These are phyloP conservation scores for Zymoseptoria pseudotritici DNA, from an alignment of 2,329 filamentous ascomycete genomes.

Conservation along the genomic window DNA sequence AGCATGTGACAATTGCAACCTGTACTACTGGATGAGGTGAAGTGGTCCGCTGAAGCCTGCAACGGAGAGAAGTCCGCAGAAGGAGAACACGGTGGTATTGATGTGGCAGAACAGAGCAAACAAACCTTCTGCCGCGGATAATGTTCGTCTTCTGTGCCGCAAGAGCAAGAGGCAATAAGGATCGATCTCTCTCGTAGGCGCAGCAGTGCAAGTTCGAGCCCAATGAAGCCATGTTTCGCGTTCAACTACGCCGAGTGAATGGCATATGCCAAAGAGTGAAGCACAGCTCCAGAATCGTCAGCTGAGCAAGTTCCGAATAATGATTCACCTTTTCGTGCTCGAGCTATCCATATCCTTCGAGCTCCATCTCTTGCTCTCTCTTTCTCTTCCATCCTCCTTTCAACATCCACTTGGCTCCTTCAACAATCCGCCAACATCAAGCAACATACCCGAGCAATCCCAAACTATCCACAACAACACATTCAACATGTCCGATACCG, in stretches of 20 bases:
- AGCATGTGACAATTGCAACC: not conserved
- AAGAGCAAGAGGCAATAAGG: not conserved
- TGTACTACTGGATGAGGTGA: not conserved
- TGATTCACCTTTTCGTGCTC: not conserved
- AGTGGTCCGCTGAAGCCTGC: not conserved
- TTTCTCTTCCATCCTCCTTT: slow-evolving; percentile 4
- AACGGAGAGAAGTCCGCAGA: not conserved
- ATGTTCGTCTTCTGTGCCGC: not conserved
- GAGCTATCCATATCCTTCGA: not conserved
- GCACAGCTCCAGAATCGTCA: not conserved
- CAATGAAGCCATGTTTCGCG: not conserved
- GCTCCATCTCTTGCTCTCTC: not conserved
- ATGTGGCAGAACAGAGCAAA: not conserved
- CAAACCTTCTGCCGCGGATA: not conserved
- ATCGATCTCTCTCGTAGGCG: not conserved
- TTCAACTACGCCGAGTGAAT: not conserved
- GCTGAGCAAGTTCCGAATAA: not conserved
- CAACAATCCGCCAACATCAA: not conserved
- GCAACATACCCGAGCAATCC: slow-evolving; percentile 3
- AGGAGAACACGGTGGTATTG: not conserved
- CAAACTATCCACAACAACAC: not conserved
- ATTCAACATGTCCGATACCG: slow-evolving; percentile 18
- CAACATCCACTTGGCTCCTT: not conserved
- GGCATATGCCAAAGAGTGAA: not conserved
- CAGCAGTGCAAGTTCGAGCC: not conserved